These are phyloP conservation scores for Conidiobolus coronatus DNA, from an alignment of 371 early-diverging fungal genomes.

Conservation along the genomic window DNA sequence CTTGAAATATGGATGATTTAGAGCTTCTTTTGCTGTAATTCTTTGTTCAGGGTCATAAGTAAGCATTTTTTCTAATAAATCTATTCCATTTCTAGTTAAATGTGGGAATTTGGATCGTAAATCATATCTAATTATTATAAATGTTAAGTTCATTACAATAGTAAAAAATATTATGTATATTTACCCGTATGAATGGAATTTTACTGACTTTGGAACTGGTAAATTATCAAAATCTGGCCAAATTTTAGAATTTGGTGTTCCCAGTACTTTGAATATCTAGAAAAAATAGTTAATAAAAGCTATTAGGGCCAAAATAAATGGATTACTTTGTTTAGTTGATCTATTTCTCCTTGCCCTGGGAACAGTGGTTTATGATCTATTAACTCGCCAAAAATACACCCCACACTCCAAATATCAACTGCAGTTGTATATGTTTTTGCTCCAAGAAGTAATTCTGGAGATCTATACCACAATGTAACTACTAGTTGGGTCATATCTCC, in stretches of 20 bases:
- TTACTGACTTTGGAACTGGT: conserved; percentile 47
- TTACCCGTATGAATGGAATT: conserved; percentile 26
- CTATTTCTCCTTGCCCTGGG: conserved; percentile 54
- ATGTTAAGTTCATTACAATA: conserved; percentile 12
- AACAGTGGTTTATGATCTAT: conserved; percentile 45
- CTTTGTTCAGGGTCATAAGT: conserved; percentile 71
- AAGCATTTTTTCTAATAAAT: conserved; percentile 56
- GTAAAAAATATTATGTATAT: neutral
- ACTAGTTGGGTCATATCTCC: conserved; percentile 63
- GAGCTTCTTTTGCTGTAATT: conserved; percentile 63
- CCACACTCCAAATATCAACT: conserved; percentile 96
- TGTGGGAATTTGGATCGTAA: conserved; percentile 38
- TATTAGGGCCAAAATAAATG: neutral
- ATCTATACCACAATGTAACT: conserved; percentile 86
- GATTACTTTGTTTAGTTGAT: conserved; percentile 41
- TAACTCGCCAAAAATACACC: conserved; percentile 84
- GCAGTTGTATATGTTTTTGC: conserved; percentile 75
- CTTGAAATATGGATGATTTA: conserved; percentile 69
- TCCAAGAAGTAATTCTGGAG: conserved; percentile 96
- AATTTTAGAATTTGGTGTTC: conserved; percentile 35
- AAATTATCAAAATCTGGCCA: conserved; percentile 50
- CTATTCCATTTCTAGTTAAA: conserved; percentile 52
- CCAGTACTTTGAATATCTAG: conserved; percentile 46
- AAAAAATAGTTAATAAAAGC: neutral
- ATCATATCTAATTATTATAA: too few relatives aligned